These are phyloP conservation scores for Patellaria atrata DNA, from an alignment of 495 filamentous ascomycete genomes.

Conservation along the genomic window DNA sequence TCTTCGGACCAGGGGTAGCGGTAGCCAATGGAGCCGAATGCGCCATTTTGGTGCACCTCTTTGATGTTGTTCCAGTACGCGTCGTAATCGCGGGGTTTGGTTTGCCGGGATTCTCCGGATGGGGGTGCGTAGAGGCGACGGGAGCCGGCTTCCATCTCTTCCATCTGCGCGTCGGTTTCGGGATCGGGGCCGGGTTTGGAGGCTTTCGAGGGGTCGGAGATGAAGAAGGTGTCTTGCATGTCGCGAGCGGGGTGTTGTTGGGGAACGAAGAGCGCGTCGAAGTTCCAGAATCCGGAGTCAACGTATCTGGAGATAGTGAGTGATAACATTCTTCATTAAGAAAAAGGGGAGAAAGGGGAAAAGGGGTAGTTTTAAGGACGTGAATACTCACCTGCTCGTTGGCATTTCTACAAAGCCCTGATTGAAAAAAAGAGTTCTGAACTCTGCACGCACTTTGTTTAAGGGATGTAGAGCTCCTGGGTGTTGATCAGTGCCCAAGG, in stretches of 20 bases:
- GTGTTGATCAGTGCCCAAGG: slow-evolving; percentile 62
- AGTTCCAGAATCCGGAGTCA: slow-evolving; percentile 98
- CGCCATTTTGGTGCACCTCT: slow-evolving; percentile 69
- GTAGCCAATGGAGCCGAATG: slow-evolving; percentile 89
- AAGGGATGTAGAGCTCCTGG: slow-evolving; percentile 86
- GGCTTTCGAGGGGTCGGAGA: slow-evolving; percentile 69
- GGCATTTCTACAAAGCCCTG: slow-evolving; percentile 80
- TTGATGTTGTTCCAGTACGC: slow-evolving; percentile 75
- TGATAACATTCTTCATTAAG: slow-evolving; percentile 1
- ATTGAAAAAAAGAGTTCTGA: slow-evolving; percentile 95
- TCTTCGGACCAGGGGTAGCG: slow-evolving; percentile 82
- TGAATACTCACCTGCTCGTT: slow-evolving; percentile 45
- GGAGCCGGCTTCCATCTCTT: slow-evolving; percentile 25
- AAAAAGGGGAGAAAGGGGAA: neutral
- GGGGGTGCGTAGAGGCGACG: slow-evolving; percentile 25
- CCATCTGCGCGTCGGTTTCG: slow-evolving; percentile 24
- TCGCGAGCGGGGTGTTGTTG: slow-evolving; percentile 97
- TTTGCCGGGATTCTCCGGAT: slow-evolving; percentile 26
- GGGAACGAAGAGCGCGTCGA: slow-evolving; percentile 90
- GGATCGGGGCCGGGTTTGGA: slow-evolving; percentile 65
- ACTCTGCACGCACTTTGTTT: slow-evolving; percentile 87
- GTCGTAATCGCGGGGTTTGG: slow-evolving; percentile 48
- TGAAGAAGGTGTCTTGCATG: slow-evolving; percentile 95
- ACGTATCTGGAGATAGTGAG: slow-evolving; percentile 43
- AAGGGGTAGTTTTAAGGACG: too few relatives aligned